A percentile compares a stretch with the other conserved stretches of the same genome.
Evolutionary conservation across 1,284 basidiomycete species (phyloP).

Genomic region (Malassezia obtusa): DNA sequence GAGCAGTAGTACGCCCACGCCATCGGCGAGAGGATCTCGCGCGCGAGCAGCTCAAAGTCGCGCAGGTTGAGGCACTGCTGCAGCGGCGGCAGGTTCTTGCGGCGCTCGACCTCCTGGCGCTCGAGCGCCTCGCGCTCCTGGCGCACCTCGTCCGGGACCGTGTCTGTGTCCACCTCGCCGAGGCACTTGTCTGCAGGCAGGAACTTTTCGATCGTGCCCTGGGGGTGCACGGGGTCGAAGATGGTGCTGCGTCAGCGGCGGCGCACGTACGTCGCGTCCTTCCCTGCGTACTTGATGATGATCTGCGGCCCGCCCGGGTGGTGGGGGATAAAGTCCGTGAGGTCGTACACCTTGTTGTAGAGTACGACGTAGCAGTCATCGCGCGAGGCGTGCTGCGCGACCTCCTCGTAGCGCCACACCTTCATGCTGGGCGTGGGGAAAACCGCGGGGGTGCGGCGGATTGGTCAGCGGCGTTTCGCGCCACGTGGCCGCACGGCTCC

Average conservation of each 20-base stretch:
- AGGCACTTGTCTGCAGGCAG: conserved; percentile 36
- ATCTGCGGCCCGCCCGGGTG: conserved; percentile 72
- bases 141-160: conserved; percentile 24
- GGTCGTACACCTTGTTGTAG: conserved; percentile 52
- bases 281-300: conserved; percentile 68
- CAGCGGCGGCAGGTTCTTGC: conserved; percentile 54
- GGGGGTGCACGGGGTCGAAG: conserved; percentile 45
- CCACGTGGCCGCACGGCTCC: background rate
- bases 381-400: conserved; percentile 53
- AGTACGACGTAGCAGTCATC: conserved; percentile 55
- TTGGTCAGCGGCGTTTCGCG: background rate
- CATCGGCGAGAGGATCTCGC: conserved; percentile 34
- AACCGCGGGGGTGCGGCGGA: background rate
- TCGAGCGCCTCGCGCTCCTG: conserved; percentile 20
- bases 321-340: conserved; percentile 67
- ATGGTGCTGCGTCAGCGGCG: conserved; percentile 18
- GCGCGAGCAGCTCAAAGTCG: conserved; percentile 63
- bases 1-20: conserved; percentile 48
- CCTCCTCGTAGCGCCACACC: conserved; percentile 25
- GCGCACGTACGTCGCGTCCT: conserved; percentile 59
- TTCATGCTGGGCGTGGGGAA: conserved; percentile 7
- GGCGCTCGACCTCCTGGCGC: conserved; percentile 15
- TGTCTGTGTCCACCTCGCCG: conserved; percentile 34
- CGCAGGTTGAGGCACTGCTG: conserved; percentile 73
- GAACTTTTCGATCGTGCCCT: conserved; percentile 44